These are phyloP conservation scores for Sclerotinia borealis DNA, from an alignment of 2,329 filamentous ascomycete species.

Conservation along the genomic window DNA sequence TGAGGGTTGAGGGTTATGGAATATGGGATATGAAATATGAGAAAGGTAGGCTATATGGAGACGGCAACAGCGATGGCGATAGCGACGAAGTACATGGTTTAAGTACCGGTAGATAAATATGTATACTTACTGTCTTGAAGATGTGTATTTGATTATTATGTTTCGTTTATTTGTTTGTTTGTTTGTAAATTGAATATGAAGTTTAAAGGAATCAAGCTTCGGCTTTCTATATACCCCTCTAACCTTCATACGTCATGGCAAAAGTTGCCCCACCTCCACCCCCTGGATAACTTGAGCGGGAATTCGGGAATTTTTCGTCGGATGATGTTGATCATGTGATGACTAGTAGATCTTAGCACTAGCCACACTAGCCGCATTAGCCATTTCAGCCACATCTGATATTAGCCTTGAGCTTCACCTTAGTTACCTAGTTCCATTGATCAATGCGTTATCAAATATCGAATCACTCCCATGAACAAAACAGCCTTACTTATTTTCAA, in stretches of 20 bases:
- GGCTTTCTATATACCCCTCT: slow-evolving; percentile 4
- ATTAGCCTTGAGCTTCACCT: background rate
- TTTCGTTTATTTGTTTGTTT: background rate
- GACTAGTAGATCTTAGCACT: too few species aligned
- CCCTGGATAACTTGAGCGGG: background rate
- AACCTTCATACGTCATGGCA: background rate
- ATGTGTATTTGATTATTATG: background rate
- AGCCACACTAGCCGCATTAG: too few species aligned
- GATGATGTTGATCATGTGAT: background rate
- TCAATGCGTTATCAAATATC: background rate
- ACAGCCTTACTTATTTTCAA: background rate
- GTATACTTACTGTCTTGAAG: background rate
- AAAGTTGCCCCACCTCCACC: background rate
- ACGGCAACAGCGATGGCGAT: background rate
- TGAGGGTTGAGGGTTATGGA: background rate
- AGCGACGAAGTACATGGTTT: background rate
- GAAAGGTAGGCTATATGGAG: background rate
- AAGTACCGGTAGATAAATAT: background rate
- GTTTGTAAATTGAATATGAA: background rate
- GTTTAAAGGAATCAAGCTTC: background rate
- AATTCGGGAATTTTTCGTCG: background rate
- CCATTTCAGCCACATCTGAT: background rate
- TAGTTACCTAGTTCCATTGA: too few species aligned
- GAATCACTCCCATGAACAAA: background rate
- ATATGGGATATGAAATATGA: background rate